Evolutionary conservation across 345 rosid genomes (phyloP), one percentile per base, ranked within the genome.

Genomic region (Laguncularia racemosa): DNA sequence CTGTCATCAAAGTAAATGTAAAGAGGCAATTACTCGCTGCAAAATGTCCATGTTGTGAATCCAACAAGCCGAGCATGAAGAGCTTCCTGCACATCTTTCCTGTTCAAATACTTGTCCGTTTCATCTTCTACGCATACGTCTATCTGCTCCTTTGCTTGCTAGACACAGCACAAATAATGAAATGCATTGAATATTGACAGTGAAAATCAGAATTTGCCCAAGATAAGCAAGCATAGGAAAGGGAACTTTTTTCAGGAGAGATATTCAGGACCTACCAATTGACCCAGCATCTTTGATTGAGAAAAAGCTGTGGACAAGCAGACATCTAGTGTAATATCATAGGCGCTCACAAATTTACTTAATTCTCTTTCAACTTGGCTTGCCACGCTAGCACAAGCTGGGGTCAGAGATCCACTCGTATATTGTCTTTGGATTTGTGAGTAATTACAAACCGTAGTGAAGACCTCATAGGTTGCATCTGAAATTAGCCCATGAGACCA

Each of bases 81-180:
- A 65, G 82, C 75, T 47, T 61, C 59, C 57, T 70, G 80, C n/a
- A 83, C 89, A 56, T 83, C 85, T 76, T 71, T 74, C 67, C 84
- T 58, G 68, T 78, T 83, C 62, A 76, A 60, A 60, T 80, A 83
- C 44, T 47, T 62, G 16, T 5, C 0, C 0, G 78, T 64, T 63
- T 80, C 58, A 16, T 73, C 82, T 48, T 65, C 73, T 3, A 75
- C 66, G 50, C 85, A 83, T 2, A 76, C 78, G 52, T 83, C 81
- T 51, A 67, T 59, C 52, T 59, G 19, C 52, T 50, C 68, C 3
- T 60, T 15, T n/a, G 19, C 53, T 57, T 74, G 72, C 78, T 73
- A 67, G 13, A 0, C 28, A 26, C 53, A 44, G 12, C 52, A 33
- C 13, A 45, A 20, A 15, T 38, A 13, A 50, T 14, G 13, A 38